Evolutionary conservation across 441 rosid genomes (phyloP).

Genomic region (Manihot esculenta): DNA sequence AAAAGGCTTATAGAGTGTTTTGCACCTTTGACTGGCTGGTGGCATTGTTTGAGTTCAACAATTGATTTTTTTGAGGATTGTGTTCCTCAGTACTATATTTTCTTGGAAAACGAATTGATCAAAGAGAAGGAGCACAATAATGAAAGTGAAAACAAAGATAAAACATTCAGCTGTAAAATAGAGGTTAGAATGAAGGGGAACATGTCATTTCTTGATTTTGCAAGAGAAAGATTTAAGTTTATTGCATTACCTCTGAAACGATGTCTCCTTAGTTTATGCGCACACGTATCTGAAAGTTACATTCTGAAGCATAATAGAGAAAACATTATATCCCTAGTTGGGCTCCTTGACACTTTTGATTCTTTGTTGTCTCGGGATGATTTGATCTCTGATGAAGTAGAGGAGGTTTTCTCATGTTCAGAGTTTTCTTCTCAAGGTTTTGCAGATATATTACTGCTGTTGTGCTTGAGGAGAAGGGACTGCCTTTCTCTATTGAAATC

Average conservation of each 20-base stretch:
- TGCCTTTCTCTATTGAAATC: constrained; percentile 29
- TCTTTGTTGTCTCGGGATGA: constrained; percentile 15
- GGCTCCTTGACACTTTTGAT: constrained; percentile 33
- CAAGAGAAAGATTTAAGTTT: constrained; percentile 25
- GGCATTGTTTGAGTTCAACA: constrained; percentile 26
- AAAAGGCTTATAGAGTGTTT: constrained; percentile 33
- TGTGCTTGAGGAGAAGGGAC: constrained; percentile 24
- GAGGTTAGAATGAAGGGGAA: neutral
- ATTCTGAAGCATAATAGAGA: constrained; percentile 16
- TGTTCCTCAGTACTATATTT: constrained; percentile 21
- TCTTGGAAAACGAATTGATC: constrained; percentile 23
- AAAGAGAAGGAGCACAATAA: constrained; percentile 3
- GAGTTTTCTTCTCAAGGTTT: neutral
- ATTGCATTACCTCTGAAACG: constrained; percentile 20
- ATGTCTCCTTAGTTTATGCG: constrained; percentile 30
- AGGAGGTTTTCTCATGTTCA: constrained; percentile 26
- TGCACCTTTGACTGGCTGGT: constrained; percentile 34
- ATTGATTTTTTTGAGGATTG: constrained; percentile 36
- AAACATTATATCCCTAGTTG: constrained; percentile 21
- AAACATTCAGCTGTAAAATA: neutral
- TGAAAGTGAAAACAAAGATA: constrained; percentile 18
- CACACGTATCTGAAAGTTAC: constrained; percentile 32
- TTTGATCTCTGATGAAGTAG: constrained; percentile 28
- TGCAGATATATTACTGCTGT: neutral
- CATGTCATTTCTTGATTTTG: constrained; percentile 33